Evolutionary conservation across 1,139 yeast genomes (phyloP).

Genomic region (Protomyces pachydermus): DNA sequence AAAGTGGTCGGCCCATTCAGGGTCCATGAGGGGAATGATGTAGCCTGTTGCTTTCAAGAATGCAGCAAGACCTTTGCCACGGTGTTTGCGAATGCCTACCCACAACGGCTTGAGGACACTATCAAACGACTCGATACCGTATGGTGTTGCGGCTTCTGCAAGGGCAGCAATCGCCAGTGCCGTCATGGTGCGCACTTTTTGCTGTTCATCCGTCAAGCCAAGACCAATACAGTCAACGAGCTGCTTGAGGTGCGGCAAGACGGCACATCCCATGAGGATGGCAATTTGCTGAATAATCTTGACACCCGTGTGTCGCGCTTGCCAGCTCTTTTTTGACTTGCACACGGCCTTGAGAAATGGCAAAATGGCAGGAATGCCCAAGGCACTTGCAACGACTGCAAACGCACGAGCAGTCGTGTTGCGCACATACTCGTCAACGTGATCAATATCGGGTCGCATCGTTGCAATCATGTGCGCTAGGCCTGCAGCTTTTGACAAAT

Average conservation of each 20-base stretch:
- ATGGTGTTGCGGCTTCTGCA: constrained; percentile 84
- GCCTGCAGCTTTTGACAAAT: constrained; percentile 76
- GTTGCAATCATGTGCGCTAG: constrained; percentile 69
- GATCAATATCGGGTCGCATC: constrained; percentile 76
- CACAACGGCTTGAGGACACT: constrained; percentile 67
- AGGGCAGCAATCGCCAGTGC: constrained; percentile 68
- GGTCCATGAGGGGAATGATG: constrained; percentile 78
- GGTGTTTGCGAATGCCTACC: constrained; percentile 68
- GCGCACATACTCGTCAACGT: constrained; percentile 75
- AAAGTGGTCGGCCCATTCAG: constrained; percentile 74
- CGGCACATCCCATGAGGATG: constrained; percentile 61
- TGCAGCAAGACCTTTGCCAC: constrained; percentile 74
- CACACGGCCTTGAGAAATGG: constrained; percentile 85
- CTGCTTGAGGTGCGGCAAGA: constrained; percentile 67
- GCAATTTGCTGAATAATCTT: constrained; percentile 75
- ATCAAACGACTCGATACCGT: constrained; percentile 86
- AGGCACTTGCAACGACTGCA: constrained; percentile 77
- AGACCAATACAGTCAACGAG: constrained; percentile 58
- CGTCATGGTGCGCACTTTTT: constrained; percentile 61
- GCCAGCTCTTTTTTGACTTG: constrained; percentile 72
- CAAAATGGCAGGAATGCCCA: constrained; percentile 65
- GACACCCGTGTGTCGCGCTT: constrained; percentile 82
- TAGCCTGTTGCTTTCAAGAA: constrained; percentile 75
- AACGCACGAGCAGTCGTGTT: constrained; percentile 72
- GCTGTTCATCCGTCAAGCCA: constrained; percentile 65